Base-by-base conservation (phyloP, 495 filamentous ascomycete genomes). In the Apiosordaria backusii region DNA sequence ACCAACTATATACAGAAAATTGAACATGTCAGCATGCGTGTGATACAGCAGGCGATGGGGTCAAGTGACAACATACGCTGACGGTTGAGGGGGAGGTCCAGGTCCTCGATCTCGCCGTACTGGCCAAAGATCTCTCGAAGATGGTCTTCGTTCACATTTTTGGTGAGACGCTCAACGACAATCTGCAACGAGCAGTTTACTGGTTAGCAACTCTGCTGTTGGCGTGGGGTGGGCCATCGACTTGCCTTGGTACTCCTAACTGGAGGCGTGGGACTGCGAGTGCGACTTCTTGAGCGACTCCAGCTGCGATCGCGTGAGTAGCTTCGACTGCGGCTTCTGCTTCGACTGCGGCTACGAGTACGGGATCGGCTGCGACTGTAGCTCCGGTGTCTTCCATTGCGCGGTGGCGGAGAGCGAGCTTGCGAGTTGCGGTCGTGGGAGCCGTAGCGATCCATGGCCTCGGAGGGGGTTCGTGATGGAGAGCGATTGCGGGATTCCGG, bases 121-220 rank as follows among this genome's bases (percentile, higher is more conserved):
- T 84, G 82, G 19, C 90, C 89, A 75, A 99, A 99, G 61, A 99
- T 97, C 71, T 99, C 95, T 50, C 85, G 84, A 7, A 99, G 82
- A 73, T 98, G 94, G 25, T 83, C 84, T 69, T 92, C 92, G 61
- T 90, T 93, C 69, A 99, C 88, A 74, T 97, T 99, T 73, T 96
- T 97, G 4, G 94, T 96, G 70, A 99, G 84, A 73, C 95, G 96
- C 79, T 99, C 96, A 35, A 98, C 89, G 18, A 98, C 92, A 66
- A 99, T 93, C 92, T 98, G 71, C 4, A 64, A 23, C 18, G 6
- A 60, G 21, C 5, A 10, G 26, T 18, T 6, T 27, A 25, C 22
- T 13, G 22, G 57, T 25, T 3, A 15, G 66, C 19, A 45, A 60
- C 25, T 57, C 35, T 16, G 19, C 22, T 2, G 24, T 21, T 2